These are phyloP conservation scores for Sanghuangporus baumii DNA, from an alignment of 1,284 basidiomycete genomes.

Conservation along the genomic window DNA sequence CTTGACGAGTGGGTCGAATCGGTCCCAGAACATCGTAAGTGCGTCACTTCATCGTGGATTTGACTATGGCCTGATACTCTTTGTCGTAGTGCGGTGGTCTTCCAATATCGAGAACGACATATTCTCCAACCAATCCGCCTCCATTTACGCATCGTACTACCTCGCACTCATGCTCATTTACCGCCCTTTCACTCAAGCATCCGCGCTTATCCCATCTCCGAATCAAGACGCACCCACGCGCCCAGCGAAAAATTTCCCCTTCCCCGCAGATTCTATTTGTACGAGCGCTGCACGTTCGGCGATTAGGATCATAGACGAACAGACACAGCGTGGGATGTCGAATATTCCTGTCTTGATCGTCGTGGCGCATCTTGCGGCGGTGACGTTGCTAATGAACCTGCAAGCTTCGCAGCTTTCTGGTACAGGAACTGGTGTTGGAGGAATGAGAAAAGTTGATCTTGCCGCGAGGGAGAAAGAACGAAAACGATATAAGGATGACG, in stretches of 20 bases:
- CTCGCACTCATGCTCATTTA: constrained; percentile 68
- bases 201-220: constrained; percentile 9
- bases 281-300: constrained; percentile 13
- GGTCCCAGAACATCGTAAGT: constrained; percentile 64
- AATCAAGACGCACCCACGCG: constrained; percentile 6
- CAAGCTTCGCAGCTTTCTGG: background rate
- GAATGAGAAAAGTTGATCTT: background rate
- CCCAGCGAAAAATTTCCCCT: constrained; percentile 8
- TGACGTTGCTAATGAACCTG: constrained; percentile 7
- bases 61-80: constrained; percentile 5
- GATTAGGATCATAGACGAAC: constrained; percentile 9
- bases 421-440: background rate
- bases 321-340: constrained; percentile 7
- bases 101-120: constrained; percentile 45
- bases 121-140: constrained; percentile 64
- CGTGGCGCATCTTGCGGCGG: constrained; percentile 12
- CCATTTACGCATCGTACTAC: constrained; percentile 67
- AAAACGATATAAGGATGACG: constrained; percentile 7
- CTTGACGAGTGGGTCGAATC: constrained; percentile 69
- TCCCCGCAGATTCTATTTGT: constrained; percentile 17
- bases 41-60: constrained; percentile 3
- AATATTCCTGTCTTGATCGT: constrained; percentile 13
- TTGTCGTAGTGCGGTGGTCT: constrained; percentile 57
- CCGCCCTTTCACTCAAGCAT: constrained; percentile 48
- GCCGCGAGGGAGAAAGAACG: constrained; percentile 1